Conservation (phyloP, 2,329 filamentous ascomycete genomes). For the Monilinia fructigena region DNA sequence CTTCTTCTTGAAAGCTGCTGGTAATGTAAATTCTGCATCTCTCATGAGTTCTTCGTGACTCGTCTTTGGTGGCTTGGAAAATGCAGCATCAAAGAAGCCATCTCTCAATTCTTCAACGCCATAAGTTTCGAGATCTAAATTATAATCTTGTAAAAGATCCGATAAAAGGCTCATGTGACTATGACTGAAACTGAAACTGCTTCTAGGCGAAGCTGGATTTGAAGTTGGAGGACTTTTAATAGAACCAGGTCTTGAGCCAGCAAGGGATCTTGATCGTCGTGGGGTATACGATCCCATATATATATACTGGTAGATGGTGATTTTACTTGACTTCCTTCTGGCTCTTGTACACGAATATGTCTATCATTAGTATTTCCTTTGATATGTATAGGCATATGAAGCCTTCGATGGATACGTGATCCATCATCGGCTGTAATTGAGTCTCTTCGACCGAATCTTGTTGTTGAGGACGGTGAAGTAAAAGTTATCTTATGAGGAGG, state of each 20-base stretch:
- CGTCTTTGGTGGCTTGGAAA: slow-evolving; percentile 44
- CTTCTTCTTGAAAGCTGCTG: slow-evolving; percentile 47
- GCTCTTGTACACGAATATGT: slow-evolving; percentile 36
- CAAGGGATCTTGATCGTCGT: slow-evolving; percentile 33
- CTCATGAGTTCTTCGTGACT: slow-evolving; percentile 44
- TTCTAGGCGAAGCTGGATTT: slow-evolving; percentile 32
- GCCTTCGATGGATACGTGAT: slow-evolving; percentile 29
- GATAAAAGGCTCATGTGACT: slow-evolving; percentile 33
- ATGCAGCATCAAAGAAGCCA: slow-evolving; percentile 47
- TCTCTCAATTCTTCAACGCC: slow-evolving; percentile 45
- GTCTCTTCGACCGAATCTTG: slow-evolving; percentile 3
- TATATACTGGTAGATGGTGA: slow-evolving; percentile 38
- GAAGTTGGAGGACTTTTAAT: slow-evolving; percentile 31
- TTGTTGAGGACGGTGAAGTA: slow-evolving; percentile 24
- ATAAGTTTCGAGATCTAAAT: slow-evolving; percentile 45
- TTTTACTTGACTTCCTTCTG: slow-evolving; percentile 26
- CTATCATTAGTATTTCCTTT: slow-evolving; percentile 27
- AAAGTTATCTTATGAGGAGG: slow-evolving; percentile 30
- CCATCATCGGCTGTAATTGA: slow-evolving; percentile 21
- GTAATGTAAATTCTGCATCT: slow-evolving; percentile 48
- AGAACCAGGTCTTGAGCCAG: slow-evolving; percentile 20
- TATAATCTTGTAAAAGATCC: slow-evolving; percentile 38
- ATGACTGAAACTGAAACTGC: slow-evolving; percentile 36
- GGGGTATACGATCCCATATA: slow-evolving; percentile 40
- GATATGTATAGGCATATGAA: slow-evolving; percentile 9